Conservation (phyloP, 2,329 filamentous ascomycete species). For the Ophiosphaerella korrae region DNA sequence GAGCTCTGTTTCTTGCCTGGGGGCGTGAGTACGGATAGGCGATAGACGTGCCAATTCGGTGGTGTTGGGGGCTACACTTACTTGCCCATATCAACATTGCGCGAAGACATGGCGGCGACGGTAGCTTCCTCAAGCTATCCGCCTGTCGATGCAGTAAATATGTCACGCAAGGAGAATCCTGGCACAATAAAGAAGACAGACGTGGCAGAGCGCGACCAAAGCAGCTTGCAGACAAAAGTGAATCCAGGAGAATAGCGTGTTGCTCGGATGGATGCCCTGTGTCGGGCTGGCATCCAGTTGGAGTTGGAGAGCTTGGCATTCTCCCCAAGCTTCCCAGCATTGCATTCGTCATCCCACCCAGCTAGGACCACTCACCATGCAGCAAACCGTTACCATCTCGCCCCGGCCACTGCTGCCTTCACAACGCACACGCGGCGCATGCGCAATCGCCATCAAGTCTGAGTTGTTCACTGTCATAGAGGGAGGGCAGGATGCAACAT, state of each 20-base stretch:
- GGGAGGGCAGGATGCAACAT: conserved; percentile 17
- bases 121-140: conserved; percentile 25
- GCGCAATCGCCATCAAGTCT: conserved; percentile 27
- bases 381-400: conserved; percentile 1
- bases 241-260: conserved; percentile 14
- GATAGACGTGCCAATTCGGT: neutral
- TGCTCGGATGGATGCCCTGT: conserved; percentile 23
- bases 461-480: conserved; percentile 32
- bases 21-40: neutral
- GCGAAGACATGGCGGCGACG: conserved; percentile 44
- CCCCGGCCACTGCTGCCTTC: conserved; percentile 24
- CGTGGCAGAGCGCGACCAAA: conserved; percentile 15
- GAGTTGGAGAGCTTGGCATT: conserved; percentile 15
- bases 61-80: conserved; percentile 40
- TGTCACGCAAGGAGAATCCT: neutral
- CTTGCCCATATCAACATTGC: conserved; percentile 68
- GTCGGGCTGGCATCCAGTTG: no score
- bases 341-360: conserved; percentile 28
- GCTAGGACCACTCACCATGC: conserved; percentile 20
- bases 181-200: neutral
- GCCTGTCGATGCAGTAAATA: conserved; percentile 11
- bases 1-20: conserved; percentile 66
- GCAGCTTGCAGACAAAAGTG: conserved; percentile 7
- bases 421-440: conserved; percentile 45
- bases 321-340: conserved; percentile 8